Evolutionary conservation across 306 rosid species (phyloP), one percentile per base, ranked within the genome.

Genomic region (Ormosia emarginata): DNA sequence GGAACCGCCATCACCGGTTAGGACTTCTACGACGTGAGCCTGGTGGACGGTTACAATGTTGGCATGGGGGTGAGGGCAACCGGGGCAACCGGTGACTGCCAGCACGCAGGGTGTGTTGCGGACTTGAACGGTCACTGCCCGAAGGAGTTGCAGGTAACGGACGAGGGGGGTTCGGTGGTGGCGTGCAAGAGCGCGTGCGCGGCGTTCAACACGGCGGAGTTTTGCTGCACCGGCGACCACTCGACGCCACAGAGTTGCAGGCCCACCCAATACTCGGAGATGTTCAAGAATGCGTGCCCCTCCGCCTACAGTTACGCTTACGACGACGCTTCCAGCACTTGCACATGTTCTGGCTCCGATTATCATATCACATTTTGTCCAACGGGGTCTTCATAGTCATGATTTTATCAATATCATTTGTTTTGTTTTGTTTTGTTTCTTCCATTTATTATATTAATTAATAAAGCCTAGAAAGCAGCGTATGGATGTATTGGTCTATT

Each of bases 171-270:
- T 17, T 43, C 83, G 7, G 95, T 92, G 40, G 95, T 89, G 49
- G 99, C 96, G 30, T 95, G 99, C 67, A 90, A 84, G 85, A 95
- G 99, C 79, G 99, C 98, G 1, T 95, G 99, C 30, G 81, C 81
- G 52, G 98, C 94, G 15, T 95, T 92, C 9, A 86, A 92, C 11
- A 56, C 88, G 43, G 79, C 92, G 36, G 93, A 85, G 67, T 95
- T 82, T 68, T 95, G 99, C 58, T 95, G 99, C 87, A 93, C 97
- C 13, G 97, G 90, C 0, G 92, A 87, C 0, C 92, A 93, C 78
- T 47, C 95, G 4, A 90, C 94, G 4, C 97, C 98, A 18, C 79
- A 87, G 65, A 95, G 92, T 1, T 95, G 99, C 81, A 70, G 90
- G 4, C 90, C 99, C 15, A 91, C 99, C 11, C 77, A 79, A 9